Evolutionary conservation across 495 filamentous ascomycete genomes (phyloP).

Genomic region (Hyaloscypha hepaticicola): DNA sequence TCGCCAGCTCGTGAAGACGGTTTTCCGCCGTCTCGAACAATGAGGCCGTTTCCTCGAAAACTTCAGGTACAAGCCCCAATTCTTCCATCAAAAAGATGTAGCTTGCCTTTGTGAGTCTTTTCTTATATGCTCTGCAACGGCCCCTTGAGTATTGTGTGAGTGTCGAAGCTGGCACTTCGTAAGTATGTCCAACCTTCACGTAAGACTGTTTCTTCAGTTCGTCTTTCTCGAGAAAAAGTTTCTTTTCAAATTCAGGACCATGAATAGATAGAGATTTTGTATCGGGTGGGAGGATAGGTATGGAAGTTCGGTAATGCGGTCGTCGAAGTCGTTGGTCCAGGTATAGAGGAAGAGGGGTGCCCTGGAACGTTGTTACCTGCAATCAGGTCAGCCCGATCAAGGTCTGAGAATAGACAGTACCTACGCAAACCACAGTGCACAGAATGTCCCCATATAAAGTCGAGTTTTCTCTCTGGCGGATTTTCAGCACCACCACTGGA

Average conservation of each 20-base stretch:
- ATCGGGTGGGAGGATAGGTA: conserved; percentile 13
- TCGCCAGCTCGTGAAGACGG: not conserved
- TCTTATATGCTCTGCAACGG: conserved; percentile 8
- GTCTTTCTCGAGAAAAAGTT: conserved; percentile 8
- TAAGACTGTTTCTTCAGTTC: conserved; percentile 20
- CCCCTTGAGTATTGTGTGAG: conserved; percentile 8
- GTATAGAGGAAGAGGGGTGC: conserved; percentile 9
- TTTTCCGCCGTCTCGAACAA: conserved; percentile 3
- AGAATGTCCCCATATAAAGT: conserved; percentile 7
- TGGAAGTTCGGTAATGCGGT: not conserved
- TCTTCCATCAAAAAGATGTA: conserved; percentile 13
- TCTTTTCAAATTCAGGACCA: not conserved
- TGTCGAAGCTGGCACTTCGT: conserved; percentile 8
- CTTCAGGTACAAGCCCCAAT: not conserved
- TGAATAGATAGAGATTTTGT: not conserved
- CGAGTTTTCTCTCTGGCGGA: conserved; percentile 9
- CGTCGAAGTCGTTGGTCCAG: not conserved
- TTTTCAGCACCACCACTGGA: conserved; percentile 21
- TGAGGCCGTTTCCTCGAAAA: not conserved
- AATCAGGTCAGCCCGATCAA: conserved; percentile 7
- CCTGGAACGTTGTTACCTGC: conserved; percentile 21
- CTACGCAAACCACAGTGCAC: conserved; percentile 21
- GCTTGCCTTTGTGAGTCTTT: conserved; percentile 11
- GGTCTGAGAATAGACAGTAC: not conserved
- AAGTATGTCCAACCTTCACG: conserved; percentile 15